Evolutionary conservation across 441 rosid genomes (phyloP), one percentile per base, ranked within the genome.

Genomic region (Mallotus repandus): DNA sequence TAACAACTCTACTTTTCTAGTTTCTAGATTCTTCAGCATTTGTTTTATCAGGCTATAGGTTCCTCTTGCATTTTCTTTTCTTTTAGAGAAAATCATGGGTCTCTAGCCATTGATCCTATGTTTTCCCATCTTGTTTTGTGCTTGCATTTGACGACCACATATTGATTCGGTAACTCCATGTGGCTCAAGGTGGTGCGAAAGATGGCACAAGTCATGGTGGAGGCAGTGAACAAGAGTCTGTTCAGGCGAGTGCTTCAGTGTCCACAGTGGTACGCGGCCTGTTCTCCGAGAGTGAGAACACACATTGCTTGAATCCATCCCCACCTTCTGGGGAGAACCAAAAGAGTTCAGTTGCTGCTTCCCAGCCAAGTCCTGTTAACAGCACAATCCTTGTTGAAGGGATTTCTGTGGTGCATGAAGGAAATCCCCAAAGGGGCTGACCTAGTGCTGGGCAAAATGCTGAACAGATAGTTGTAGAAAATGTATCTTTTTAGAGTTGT

Each of bases 161-260:
- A 68, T 66, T 82, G 77, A 70, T 72, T 70, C 41, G 41, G 52
- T 77, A 71, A 67, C 74, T 61, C 14, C 54, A 69, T 6, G 52
- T 52, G 63, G 66, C 64, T 72, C 56, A 56, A 71, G 87, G 85
- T 77, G 78, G 78, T 19, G 74, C 69, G 4, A 84, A 84, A 78
- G 90, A 85, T 9, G 69, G 81, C 46, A 25, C 68, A n/a, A 70
- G 60, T 66, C 85, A 73, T 49, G 85, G 84, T 69, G 84, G 86
- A 68, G 82, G 76, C 66, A 76, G 68, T 32, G 98, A 89, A 81
- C 74, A 77, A 7, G 96, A 89, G 69, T 68, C 76, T 13, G 71
- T 81, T 65, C 46, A 81, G 8, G 77, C 21, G 58, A 73, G 46
- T 41, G 66, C 68, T 38, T 52, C 89, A 13, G 79, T 21, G 45